Evolutionary conservation across 306 rosid genomes (phyloP), one percentile per base, ranked within the genome.

Genomic region (Lupinus albus): DNA sequence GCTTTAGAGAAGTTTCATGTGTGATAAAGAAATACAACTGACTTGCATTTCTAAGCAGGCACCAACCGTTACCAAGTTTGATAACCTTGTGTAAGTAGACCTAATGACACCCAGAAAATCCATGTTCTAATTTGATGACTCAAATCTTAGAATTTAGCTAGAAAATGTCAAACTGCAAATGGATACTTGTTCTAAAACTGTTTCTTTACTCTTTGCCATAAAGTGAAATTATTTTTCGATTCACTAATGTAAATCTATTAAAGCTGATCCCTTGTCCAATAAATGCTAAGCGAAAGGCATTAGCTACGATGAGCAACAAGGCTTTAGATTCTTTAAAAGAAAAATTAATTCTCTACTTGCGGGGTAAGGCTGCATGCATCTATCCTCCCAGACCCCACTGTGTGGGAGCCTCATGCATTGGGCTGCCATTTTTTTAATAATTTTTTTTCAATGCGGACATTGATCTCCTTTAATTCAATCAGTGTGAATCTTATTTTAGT

Each of bases 151-250:
- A 61, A 44, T n/a, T 20, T 46, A 33, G 65, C 61, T 75, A 49
- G 38, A 65, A 47, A 58, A 48, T 51, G 70, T 51, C 42, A 75
- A 58, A 14, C 70, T 68, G 60, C 16, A 69, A 32, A 53, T 35
- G 18, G 52, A 38, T 68, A 44, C 44, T 44, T 68, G 21, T 45
- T 53, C 20, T 25, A 48, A 17, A 68, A 39, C 42, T 61, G 11
- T 45, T 67, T 13, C 69, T 12, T 54, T 25, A 25, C 68, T 60
- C 36, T 60, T 41, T 33, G 33, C 20, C 66, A 44, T 45, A 25
- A 39, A 32, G 33, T 44, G 59, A 53, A 67, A 51, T 51, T 51
- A 36, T 61, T 59, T 20, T 42, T 44, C 49, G 6, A 28, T 68
- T 76, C 9, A 8, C 59, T 42, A 55, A 69, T 33, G 59, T 49